Conservation (phyloP, 202 grass and related monocot genomes). For the Musa balbisiana region DNA sequence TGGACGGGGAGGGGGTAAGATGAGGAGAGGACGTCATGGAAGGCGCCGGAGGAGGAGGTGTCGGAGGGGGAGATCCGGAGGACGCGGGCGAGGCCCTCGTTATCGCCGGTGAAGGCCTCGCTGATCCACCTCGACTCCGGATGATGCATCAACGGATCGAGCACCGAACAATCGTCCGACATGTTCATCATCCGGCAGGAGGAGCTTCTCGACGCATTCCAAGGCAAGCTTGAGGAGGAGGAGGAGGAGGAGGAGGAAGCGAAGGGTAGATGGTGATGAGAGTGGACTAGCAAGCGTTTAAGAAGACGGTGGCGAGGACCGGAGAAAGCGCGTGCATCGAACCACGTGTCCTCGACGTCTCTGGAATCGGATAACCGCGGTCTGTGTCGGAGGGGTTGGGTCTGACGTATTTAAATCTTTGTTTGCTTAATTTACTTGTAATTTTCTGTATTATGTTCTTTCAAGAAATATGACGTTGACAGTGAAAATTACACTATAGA, state of each 20-base stretch:
- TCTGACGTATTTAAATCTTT: neutral
- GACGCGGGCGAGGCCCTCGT: neutral
- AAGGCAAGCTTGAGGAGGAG: neutral
- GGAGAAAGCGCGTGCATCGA: neutral
- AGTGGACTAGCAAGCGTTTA: neutral
- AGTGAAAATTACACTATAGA: no score
- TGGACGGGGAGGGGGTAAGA: neutral
- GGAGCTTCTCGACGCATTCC: neutral
- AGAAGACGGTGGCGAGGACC: no score
- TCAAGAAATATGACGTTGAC: no score
- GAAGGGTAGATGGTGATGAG: neutral
- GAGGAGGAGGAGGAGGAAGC: neutral
- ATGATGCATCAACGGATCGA: neutral
- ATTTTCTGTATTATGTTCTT: no score
- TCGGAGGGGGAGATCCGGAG: constrained; percentile 9
- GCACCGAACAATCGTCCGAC: constrained; percentile 4
- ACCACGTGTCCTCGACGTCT: neutral
- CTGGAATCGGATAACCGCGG: neutral
- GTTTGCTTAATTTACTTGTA: no score
- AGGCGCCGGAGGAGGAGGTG: neutral
- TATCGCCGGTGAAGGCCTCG: neutral
- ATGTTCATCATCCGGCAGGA: neutral
- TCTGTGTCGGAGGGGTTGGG: neutral
- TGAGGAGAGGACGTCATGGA: no score
- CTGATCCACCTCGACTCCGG: neutral